These are phyloP conservation scores for Camellia granthamiana DNA, from an alignment of 148 eudicot genomes.

Conservation along the genomic window DNA sequence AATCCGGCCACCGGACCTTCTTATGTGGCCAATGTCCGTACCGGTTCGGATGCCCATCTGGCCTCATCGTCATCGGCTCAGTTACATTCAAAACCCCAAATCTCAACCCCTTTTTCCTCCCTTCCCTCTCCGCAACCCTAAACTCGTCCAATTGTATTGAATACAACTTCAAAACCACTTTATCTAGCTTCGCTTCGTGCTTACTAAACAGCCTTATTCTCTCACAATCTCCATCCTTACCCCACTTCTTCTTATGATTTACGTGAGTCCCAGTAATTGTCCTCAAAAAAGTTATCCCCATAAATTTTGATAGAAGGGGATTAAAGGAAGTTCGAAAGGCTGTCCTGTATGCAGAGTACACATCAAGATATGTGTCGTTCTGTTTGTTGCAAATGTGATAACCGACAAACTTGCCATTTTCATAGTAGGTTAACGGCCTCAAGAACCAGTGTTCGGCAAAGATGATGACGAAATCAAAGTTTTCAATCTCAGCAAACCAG, in stretches of 20 bases:
- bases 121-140: conserved; percentile 35
- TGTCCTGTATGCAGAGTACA: conserved; percentile 39
- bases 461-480: conserved; percentile 43
- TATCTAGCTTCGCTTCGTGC: conserved; percentile 35
- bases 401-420: conserved; percentile 38
- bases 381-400: conserved; percentile 42
- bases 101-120: conserved; percentile 28
- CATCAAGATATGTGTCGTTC: conserved; percentile 25
- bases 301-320: conserved; percentile 38
- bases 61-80: conserved; percentile 28
- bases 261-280: conserved; percentile 56
- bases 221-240: conserved; percentile 56
- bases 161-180: conserved; percentile 37
- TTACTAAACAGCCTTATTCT: conserved; percentile 39
- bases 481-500: conserved; percentile 53
- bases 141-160: conserved; percentile 54
- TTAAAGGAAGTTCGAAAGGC: conserved; percentile 52
- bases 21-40: conserved; percentile 15
- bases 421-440: conserved; percentile 41
- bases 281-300: conserved; percentile 48
- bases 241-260: conserved; percentile 34
- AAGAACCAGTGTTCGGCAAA: conserved; percentile 59
- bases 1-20: conserved; percentile 5
- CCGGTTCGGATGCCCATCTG: conserved; percentile 21
- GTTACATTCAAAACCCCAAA: conserved; percentile 38